A percentile compares a stretch with the other conserved stretches of the same genome.
Evolutionary conservation across 345 rosid species (phyloP).

Genomic region (Physaria fendleri): DNA sequence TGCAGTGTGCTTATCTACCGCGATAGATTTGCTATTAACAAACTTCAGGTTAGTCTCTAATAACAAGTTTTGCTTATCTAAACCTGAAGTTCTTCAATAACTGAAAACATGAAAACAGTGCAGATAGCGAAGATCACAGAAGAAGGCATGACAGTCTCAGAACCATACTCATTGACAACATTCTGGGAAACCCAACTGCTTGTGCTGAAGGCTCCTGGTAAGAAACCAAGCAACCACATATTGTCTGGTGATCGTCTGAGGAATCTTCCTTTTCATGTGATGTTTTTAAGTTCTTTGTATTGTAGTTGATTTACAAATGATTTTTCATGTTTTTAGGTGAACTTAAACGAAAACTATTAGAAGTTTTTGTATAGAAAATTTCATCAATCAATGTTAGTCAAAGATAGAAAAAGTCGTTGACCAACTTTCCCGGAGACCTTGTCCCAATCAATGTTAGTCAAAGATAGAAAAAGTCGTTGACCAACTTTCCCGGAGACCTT

Average conservation of each 20-base stretch:
- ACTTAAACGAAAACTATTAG: no score
- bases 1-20: slow-evolving; percentile 94
- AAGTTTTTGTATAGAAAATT: no score
- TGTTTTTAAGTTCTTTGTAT: slow-evolving; percentile 2
- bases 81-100: not conserved
- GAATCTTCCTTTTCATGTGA: not conserved
- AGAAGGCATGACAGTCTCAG: slow-evolving; percentile 76
- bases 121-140: slow-evolving; percentile 93
- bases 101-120: slow-evolving; percentile 1
- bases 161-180: slow-evolving; percentile 86
- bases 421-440: no score
- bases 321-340: no score
- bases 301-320: no score
- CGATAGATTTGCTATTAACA: slow-evolving; percentile 93
- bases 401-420: no score
- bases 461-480: no score
- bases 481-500: no score
- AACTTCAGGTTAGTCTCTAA: slow-evolving; percentile 67
- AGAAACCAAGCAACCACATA: not conserved
- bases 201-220: slow-evolving; percentile 98
- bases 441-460: no score
- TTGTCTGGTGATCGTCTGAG: not conserved
- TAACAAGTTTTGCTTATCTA: not conserved
- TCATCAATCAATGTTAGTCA: no score
- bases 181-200: slow-evolving; percentile 87